These are phyloP conservation scores for Zygosaccharomyces siamensis DNA, from an alignment of 805 yeast genomes.

Conservation along the genomic window DNA sequence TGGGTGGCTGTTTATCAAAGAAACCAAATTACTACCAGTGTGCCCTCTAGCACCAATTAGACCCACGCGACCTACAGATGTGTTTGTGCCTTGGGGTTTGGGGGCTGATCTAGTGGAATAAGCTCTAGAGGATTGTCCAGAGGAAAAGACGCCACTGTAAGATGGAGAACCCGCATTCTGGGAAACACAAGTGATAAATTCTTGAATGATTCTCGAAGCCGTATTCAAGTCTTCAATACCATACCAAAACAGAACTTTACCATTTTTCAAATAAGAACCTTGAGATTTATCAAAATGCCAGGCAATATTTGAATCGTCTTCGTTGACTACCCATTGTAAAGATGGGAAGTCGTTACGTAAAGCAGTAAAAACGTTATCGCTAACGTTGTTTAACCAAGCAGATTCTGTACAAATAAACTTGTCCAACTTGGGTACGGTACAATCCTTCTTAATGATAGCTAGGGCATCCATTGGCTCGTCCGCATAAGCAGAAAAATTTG, in stretches of 20 bases:
- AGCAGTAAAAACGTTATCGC: conserved; percentile 87
- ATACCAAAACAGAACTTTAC: conserved; percentile 91
- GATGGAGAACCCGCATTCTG: conserved; percentile 34
- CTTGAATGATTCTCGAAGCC: conserved; percentile 58
- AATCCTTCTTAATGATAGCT: conserved; percentile 67
- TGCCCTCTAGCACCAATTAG: conserved; percentile 97
- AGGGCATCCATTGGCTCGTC: conserved; percentile 95
- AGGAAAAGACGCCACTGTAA: conserved; percentile 41
- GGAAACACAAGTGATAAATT: conserved; percentile 39
- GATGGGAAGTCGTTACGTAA: conserved; percentile 66
- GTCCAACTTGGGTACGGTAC: conserved; percentile 62
- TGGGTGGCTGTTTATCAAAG: conserved; percentile 83
- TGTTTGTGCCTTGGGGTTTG: conserved; percentile 55
- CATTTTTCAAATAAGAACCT: conserved; percentile 87
- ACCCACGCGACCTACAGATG: conserved; percentile 68
- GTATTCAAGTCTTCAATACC: conserved; percentile 65
- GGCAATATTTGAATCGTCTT: conserved; percentile 82
- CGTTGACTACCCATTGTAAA: conserved; percentile 85
- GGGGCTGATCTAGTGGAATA: conserved; percentile 57
- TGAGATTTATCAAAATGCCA: conserved; percentile 93
- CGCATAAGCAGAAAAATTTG: conserved; percentile 71
- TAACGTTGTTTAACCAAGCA: conserved; percentile 97
- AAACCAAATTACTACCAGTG: conserved; percentile 90
- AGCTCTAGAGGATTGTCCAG: conserved; percentile 47
- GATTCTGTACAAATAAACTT: conserved; percentile 80